Percentiles rank a stretch among this genome's conserved stretches.
Evolutionary conservation across 306 rosid genomes (phyloP).

Genomic region (Myrica gale): DNA sequence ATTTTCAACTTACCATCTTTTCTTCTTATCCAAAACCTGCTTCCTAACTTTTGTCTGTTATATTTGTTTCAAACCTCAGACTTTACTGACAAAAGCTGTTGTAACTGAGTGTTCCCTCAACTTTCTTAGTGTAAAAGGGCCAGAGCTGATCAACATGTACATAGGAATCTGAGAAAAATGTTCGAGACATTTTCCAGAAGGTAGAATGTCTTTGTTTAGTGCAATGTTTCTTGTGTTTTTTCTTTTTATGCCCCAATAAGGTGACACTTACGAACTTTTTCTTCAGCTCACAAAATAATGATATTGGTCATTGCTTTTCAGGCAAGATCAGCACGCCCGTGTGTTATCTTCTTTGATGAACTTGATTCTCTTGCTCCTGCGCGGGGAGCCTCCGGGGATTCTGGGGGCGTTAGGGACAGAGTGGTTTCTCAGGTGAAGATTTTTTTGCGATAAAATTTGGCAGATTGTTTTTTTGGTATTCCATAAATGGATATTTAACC

Average conservation of each 20-base stretch:
- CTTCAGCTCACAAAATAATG: slow-evolving; percentile 7
- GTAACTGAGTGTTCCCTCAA: slow-evolving; percentile 95
- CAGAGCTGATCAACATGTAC: slow-evolving; percentile 95
- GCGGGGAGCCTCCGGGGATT: slow-evolving; percentile 93
- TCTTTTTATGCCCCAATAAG: neutral
- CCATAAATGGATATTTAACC: slow-evolving; percentile 27
- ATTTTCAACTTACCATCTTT: slow-evolving; percentile 5
- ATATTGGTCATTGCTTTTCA: slow-evolving; percentile 34
- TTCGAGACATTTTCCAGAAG: slow-evolving; percentile 88
- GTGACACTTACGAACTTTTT: slow-evolving; percentile 6
- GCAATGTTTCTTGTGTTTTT: slow-evolving; percentile 24
- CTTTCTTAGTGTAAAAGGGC: slow-evolving; percentile 95
- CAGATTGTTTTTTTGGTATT: slow-evolving; percentile 7
- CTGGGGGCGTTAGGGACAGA: slow-evolving; percentile 96
- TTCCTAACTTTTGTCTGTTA: slow-evolving; percentile 12
- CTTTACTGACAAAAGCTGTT: slow-evolving; percentile 94
- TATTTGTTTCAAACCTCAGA: slow-evolving; percentile 43
- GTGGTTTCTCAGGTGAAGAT: slow-evolving; percentile 91
- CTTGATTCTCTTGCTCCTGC: slow-evolving; percentile 99
- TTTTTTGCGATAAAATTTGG: slow-evolving; percentile 12
- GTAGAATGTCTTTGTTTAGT: slow-evolving; percentile 37
- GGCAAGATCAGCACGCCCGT: slow-evolving; percentile 96
- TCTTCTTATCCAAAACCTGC: slow-evolving; percentile 14
- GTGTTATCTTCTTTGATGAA: slow-evolving; percentile 95
- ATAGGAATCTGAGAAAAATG: slow-evolving; percentile 95